Conservation (phyloP, 2,329 filamentous ascomycete species). For the Didymella sp. region DNA sequence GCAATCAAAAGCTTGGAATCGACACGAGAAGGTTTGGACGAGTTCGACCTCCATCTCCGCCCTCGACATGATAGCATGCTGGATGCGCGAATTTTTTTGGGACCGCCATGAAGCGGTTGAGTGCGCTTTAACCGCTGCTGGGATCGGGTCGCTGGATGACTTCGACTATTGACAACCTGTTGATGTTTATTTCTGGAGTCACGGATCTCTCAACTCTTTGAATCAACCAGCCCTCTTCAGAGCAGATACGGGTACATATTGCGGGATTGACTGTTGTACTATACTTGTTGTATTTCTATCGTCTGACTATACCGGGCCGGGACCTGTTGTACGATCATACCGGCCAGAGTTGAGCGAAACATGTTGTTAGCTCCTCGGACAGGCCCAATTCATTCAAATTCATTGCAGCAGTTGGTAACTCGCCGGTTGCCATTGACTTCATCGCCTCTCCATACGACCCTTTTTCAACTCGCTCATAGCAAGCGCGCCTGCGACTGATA, state of each 20-base stretch:
- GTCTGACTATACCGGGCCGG: background rate
- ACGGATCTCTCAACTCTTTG: slow-evolving; percentile 22
- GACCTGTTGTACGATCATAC: background rate
- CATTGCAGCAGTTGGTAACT: background rate
- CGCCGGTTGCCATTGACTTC: background rate
- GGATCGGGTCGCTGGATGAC: slow-evolving; percentile 38
- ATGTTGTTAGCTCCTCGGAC: background rate
- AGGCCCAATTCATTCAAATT: background rate
- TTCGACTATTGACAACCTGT: slow-evolving; percentile 26
- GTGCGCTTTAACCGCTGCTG: slow-evolving; percentile 38
- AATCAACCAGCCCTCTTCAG: background rate
- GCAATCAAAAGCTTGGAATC: slow-evolving; percentile 39
- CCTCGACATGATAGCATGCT: slow-evolving; percentile 44
- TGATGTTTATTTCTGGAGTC: slow-evolving; percentile 12
- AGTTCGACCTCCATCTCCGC: slow-evolving; percentile 41
- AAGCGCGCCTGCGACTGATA: background rate
- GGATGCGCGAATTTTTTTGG: slow-evolving; percentile 50
- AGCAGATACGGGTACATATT: slow-evolving; percentile 1
- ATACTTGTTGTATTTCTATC: background rate
- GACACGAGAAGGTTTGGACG: slow-evolving; percentile 45
- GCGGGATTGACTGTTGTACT: slow-evolving; percentile 2
- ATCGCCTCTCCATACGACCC: background rate
- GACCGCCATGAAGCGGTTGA: slow-evolving; percentile 43
- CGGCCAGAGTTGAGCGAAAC: background rate
- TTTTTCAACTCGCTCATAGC: background rate